Evolutionary conservation across 345 rosid genomes (phyloP).

Genomic region (Lumnitzera littorea): DNA sequence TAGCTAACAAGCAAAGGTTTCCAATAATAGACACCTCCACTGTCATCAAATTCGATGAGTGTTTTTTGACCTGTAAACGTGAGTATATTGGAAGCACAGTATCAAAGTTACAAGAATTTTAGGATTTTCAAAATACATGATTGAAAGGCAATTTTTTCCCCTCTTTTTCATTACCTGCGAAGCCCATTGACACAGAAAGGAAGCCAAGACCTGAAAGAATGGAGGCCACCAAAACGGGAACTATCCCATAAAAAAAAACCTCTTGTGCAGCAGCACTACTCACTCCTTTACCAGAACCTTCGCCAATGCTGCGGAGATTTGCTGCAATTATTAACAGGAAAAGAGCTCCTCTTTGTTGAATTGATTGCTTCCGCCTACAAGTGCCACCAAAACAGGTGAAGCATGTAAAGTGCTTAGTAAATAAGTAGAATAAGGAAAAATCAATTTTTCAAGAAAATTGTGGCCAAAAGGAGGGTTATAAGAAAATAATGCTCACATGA

Average conservation of each 20-base stretch:
- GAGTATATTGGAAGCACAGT: neutral
- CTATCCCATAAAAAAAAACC: conserved; percentile 76
- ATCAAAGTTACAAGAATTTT: neutral
- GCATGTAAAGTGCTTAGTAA: too few relatives aligned
- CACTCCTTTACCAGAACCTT: conserved; percentile 76
- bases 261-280: conserved; percentile 42
- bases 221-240: conserved; percentile 91
- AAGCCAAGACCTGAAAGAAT: conserved; percentile 96
- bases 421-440: too few relatives aligned
- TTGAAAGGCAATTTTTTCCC: neutral
- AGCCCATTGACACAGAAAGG: conserved; percentile 94
- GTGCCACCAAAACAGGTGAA: conserved; percentile 5
- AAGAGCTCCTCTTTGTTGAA: conserved; percentile 85
- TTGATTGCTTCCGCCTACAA: conserved; percentile 84
- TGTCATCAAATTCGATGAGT: conserved; percentile 93
- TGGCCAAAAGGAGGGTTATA: too few relatives aligned
- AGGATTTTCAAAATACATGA: neutral
- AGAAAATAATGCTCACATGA: too few relatives aligned
- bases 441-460: too few relatives aligned
- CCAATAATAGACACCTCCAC: conserved; percentile 95
- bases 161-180: conserved; percentile 52
- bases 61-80: conserved; percentile 73
- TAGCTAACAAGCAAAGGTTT: conserved; percentile 76
- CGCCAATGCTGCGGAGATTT: conserved; percentile 86
- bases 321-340: conserved; percentile 84